Conservation (phyloP, 1,139 yeast genomes). For the Spathaspora sp. region DNA sequence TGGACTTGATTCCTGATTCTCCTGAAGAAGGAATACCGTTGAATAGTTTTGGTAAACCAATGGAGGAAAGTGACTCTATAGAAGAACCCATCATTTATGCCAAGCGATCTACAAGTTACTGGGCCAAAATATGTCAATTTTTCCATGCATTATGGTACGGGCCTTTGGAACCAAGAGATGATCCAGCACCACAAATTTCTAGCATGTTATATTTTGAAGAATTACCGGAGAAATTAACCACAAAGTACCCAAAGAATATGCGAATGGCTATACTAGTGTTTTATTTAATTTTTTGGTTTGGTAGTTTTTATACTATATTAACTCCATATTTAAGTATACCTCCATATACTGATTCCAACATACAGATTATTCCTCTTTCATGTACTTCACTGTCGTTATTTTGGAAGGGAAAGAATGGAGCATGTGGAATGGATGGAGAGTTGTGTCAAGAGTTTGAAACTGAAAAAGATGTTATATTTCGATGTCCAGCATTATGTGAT, state of each 20-base stretch:
- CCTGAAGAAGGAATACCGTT: not conserved
- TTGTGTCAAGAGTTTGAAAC: slow-evolving; percentile 46
- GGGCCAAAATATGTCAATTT: slow-evolving; percentile 7
- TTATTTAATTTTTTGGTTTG: slow-evolving; percentile 40
- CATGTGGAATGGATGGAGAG: slow-evolving; percentile 72
- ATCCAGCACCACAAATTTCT: slow-evolving; percentile 39
- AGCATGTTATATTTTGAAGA: slow-evolving; percentile 35
- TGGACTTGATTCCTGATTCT: not conserved
- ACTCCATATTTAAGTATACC: slow-evolving; percentile 40
- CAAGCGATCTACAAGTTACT: not conserved
- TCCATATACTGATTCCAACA: slow-evolving; percentile 23
- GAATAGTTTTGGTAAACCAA: not conserved
- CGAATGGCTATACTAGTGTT: slow-evolving; percentile 30
- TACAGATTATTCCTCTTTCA: slow-evolving; percentile 32
- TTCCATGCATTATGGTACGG: slow-evolving; percentile 45
- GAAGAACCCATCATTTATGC: not conserved
- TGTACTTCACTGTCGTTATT: slow-evolving; percentile 40
- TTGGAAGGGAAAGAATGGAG: slow-evolving; percentile 76
- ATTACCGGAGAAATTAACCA: slow-evolving; percentile 41
- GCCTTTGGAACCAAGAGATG: slow-evolving; percentile 49
- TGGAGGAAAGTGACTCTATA: not conserved
- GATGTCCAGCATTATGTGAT: slow-evolving; percentile 90
- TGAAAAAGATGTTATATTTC: slow-evolving; percentile 48
- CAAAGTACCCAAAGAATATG: slow-evolving; percentile 23
- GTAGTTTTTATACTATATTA: slow-evolving; percentile 27